Percentiles rank a stretch among this genome's conserved stretches.
Conservation (phyloP, 768 basidiomycete species). For the Auricularia heimuer region DNA sequence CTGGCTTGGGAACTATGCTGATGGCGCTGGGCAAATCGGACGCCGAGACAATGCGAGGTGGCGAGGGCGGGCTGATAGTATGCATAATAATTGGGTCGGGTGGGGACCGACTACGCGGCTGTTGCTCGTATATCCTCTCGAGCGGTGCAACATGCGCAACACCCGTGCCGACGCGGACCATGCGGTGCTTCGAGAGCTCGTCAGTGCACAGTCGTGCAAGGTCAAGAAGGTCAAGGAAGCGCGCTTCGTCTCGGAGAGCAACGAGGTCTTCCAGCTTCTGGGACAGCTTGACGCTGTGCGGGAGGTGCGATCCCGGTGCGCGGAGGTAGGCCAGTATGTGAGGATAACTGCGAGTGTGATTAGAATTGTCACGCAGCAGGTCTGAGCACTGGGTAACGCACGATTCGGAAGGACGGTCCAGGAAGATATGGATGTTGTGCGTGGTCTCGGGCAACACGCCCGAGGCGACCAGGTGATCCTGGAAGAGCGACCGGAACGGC, state of each 20-base stretch:
- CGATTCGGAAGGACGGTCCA: slow-evolving; percentile 74
- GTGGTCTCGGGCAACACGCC: slow-evolving; percentile 27
- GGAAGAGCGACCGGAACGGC: slow-evolving; percentile 36
- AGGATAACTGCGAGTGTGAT: slow-evolving; percentile 39
- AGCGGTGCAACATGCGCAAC: neutral
- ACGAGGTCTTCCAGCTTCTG: slow-evolving; percentile 47
- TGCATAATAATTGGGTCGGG: neutral
- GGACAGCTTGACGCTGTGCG: slow-evolving; percentile 29
- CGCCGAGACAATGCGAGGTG: neutral
- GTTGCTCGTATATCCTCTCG: neutral
- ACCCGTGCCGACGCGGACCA: neutral
- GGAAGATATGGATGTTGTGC: slow-evolving; percentile 51
- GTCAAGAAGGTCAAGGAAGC: slow-evolving; percentile 58
- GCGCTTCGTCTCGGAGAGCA: slow-evolving; percentile 71
- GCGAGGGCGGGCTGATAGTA: neutral
- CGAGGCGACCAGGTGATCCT: slow-evolving; percentile 52
- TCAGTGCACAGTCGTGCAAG: slow-evolving; percentile 57
- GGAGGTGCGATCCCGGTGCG: slow-evolving; percentile 30
- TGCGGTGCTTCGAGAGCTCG: slow-evolving; percentile 45
- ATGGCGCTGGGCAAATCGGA: neutral
- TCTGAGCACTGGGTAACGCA: slow-evolving; percentile 30
- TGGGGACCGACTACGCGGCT: neutral
- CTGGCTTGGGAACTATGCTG: neutral
- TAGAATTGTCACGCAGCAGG: slow-evolving; percentile 3
- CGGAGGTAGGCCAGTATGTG: slow-evolving; percentile 69